Base-by-base conservation (phyloP, 2,329 filamentous ascomycete genomes). In the Tolypocladium tropicale region DNA sequence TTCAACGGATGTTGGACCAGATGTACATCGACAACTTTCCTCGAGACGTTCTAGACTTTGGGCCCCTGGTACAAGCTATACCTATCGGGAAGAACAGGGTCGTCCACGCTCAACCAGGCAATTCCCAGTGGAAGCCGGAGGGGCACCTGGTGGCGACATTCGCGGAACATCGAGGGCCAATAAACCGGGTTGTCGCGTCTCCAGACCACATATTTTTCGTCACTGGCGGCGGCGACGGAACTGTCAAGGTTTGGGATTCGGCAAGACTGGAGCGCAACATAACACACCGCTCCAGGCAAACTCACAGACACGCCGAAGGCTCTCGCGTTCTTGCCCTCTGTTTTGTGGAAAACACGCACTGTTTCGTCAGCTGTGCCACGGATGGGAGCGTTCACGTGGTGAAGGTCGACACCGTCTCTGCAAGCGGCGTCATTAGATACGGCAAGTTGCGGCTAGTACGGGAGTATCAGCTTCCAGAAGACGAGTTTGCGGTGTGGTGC, bases 181-280 rank as follows among this genome's bases (percentile, higher is more conserved):
- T 97, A 60, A 96, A 88, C 65, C 84, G 92, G 11, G 83, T 97
- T 12, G 78, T 88, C 2, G 83, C 90, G 9, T 86, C 94, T 2
- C 90, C 93, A 0, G 94, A 99, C 66, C 93, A 99, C 68, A 76
- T 86, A 5, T 99, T 99, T 73, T 99, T 99, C 70, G 80, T 96
- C 56, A 97, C 94, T 1, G 93, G 86, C 7, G 93, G 92, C 11
- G 90, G 96, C 65, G 94, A 99, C 70, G 90, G 94, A 3, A 84
- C 82, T 7, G 89, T 96, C 56, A 95, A 90, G 66, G 81, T 99
- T 6, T 99, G 94, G 94, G 94, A 99, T 72, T 88, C 90, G 30
- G 85, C 85, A 30, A 82, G 94, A 28, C 78, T 99, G 7, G 94
- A 99, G 72, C 87, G 91, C 49, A 97, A 96, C 67, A 84, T 97